Conservation (phyloP, 2,329 filamentous ascomycete genomes). For the Trichoderma harzianum region DNA sequence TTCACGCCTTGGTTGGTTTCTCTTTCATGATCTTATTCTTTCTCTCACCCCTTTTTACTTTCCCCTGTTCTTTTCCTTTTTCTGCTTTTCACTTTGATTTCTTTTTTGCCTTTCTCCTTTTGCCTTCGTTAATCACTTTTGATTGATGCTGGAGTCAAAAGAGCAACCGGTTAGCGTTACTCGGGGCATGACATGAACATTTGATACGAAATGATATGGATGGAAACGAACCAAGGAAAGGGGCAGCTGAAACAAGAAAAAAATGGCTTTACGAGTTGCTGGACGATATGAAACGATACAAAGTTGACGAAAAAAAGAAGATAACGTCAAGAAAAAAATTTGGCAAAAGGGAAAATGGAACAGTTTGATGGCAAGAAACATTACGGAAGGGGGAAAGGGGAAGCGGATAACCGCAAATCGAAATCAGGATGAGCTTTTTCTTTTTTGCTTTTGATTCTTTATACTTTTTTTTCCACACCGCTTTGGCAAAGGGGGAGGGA, state of each 20-base stretch:
- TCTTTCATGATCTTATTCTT: not conserved
- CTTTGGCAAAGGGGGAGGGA: not conserved
- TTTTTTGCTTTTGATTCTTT: not conserved
- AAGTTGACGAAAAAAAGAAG: not conserved
- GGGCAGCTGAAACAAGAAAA: not conserved
- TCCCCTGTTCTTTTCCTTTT: not conserved
- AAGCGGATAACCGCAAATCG: not conserved
- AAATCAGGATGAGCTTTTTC: not conserved
- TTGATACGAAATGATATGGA: not conserved
- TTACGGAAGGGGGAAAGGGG: not conserved
- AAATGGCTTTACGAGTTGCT: not conserved
- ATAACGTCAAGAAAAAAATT: not conserved
- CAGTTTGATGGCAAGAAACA: not conserved
- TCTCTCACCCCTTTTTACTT: not conserved
- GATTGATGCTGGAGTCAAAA: not conserved
- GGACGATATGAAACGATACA: not conserved
- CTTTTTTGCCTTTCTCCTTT: not conserved
- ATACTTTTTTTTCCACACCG: not conserved
- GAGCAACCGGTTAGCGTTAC: not conserved
- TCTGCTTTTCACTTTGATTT: not conserved
- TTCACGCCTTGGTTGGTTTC: not conserved
- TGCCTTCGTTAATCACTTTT: not conserved
- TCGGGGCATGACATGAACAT: not conserved
- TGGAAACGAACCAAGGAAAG: not conserved
- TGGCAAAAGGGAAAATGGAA: not conserved